A percentile compares a stretch with the other conserved stretches of the same genome.
phyloP scores from a whole-genome alignment of 2,329 filamentous ascomycete species.

The Epichloe aotearoae region DNA sequence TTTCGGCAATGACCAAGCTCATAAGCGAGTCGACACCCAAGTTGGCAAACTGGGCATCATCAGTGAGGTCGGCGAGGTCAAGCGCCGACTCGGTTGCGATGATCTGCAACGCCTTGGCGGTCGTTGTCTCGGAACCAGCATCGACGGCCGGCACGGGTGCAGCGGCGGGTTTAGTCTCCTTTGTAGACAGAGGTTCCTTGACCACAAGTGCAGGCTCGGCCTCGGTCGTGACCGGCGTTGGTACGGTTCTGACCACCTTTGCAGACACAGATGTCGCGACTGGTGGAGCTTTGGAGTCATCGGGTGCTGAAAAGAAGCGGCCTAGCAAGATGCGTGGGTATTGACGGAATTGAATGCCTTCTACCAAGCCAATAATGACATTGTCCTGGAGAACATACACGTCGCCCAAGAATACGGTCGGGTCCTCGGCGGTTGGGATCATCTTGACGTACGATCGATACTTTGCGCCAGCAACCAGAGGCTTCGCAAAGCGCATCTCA shows the following conservation, averaged over 20 bases:
- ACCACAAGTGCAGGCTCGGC: no score
- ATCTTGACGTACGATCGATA: constrained; percentile 47
- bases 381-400: constrained; percentile 42
- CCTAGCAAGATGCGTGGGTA: constrained; percentile 55
- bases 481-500: constrained; percentile 36
- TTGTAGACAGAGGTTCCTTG: no score
- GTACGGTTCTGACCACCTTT: no score
- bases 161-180: no score
- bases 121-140: constrained; percentile 7
- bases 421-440: constrained; percentile 33
- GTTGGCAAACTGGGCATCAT: constrained; percentile 42
- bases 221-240: no score
- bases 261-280: no score
- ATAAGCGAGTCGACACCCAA: constrained; percentile 48
- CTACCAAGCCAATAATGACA: constrained; percentile 32
- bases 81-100: constrained; percentile 43
- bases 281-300: no score
- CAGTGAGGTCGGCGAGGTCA: constrained; percentile 36
- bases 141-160: constrained; percentile 7
- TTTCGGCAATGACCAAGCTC: constrained; percentile 41
- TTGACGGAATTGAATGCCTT: constrained; percentile 51
- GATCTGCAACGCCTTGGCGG: constrained; percentile 34
- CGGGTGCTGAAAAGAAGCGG: constrained; percentile 41
- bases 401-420: constrained; percentile 34
- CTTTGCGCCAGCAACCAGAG: constrained; percentile 29